Evolutionary conservation across 306 rosid species (phyloP), one percentile per base, ranked within the genome.

Genomic region (Inga laurina): DNA sequence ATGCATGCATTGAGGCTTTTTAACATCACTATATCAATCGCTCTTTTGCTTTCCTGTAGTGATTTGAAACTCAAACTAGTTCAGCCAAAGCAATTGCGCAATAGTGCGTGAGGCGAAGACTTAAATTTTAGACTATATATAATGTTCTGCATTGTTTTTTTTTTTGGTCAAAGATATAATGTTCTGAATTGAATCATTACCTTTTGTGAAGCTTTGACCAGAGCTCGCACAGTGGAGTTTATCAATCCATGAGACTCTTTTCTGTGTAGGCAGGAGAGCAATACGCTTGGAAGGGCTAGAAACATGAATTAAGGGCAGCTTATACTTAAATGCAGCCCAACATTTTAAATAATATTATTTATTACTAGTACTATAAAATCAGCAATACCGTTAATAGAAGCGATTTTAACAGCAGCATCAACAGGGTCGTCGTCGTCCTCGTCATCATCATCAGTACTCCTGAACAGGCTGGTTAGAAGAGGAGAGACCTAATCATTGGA

Each of bases 281-380:
- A 62, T 16, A 85, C 32, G 0, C 43, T 81, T 41, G 88, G 79
- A 77, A 81, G 48, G 75, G 72, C 88, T 85, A 77, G 52, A 81
- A 49, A 62, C 70, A 51, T 71, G 51, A 49, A 59, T 22, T 22
- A 59, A 76, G 85, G 64, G 35, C 39, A 68, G 52, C 27, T 62
- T 43, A 22, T 57, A 57, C 64, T 41, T 14, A 22, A 24, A 77
- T 12, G 44, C 48, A 59, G 68, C 73, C 79, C 70, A 32, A 62
- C 70, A 59, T 27, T 48, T 48, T 39, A 49, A 49, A 24, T 62
- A 62, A 24, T 61, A 57, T 21, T 57, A 24, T 61, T 24, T 10
- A n/a, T 22, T 52, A 52, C n/a, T 10, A 8, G 18, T 18, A 52
- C 2, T 4, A 21, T 46, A 39, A 8, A 64, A 30, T 30, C 56